phyloP scores from a whole-genome alignment of 495 filamentous ascomycete species.

The Aspergillus carlsbadensis region DNA sequence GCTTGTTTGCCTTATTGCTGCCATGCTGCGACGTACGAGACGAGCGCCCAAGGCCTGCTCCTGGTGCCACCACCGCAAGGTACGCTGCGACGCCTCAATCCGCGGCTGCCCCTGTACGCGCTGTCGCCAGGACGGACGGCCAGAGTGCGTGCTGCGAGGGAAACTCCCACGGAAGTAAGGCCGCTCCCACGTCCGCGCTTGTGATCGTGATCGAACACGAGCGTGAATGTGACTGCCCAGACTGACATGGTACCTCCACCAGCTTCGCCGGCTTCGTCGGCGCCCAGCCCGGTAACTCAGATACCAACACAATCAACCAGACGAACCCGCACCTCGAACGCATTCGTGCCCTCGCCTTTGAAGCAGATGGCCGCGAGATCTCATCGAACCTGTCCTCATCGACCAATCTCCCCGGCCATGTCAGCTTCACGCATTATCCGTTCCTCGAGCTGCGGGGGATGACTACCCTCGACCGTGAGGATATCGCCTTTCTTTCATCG shows the following conservation, averaged over 20 bases:
- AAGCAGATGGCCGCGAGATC: background rate
- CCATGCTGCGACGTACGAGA: conserved; percentile 30
- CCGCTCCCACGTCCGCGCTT: conserved; percentile 14
- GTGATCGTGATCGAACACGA: background rate
- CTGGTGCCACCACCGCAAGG: conserved; percentile 52
- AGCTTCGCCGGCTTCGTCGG: conserved; percentile 14
- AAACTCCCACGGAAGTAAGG: conserved; percentile 30
- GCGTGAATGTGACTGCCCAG: background rate
- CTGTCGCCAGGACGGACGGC: conserved; percentile 44
- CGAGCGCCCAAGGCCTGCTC: conserved; percentile 47
- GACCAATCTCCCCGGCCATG: conserved; percentile 9
- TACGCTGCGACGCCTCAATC: conserved; percentile 51
- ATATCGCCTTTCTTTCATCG: conserved; percentile 41
- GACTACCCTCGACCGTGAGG: conserved; percentile 37
- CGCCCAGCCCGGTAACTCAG: background rate
- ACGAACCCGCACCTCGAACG: conserved; percentile 14
- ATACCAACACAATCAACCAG: conserved; percentile 2
- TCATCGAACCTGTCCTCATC: background rate
- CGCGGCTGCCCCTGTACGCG: conserved; percentile 49
- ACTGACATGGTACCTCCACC: background rate
- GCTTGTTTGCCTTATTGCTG: background rate
- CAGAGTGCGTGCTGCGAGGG: conserved; percentile 34
- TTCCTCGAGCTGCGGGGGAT: conserved; percentile 39
- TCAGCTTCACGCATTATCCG: conserved; percentile 27
- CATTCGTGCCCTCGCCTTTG: conserved; percentile 4